Conservation (phyloP, 805 yeast species). For the Candida nanaspora region DNA sequence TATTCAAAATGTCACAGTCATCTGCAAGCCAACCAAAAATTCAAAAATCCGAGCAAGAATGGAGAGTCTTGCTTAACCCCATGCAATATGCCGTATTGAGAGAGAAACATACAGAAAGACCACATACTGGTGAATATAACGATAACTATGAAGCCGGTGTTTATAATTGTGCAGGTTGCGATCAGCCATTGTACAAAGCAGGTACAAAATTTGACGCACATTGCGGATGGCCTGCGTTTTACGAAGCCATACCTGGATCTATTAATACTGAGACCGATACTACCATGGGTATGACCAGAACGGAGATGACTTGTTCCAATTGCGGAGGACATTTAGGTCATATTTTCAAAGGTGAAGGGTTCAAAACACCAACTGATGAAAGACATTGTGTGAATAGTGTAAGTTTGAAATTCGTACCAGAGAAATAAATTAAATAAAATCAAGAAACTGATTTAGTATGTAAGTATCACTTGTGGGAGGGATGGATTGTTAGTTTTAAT, state of each 20-base stretch:
- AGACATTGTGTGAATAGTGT: conserved; percentile 94
- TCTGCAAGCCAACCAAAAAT: not conserved
- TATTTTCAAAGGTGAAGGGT: conserved; percentile 91
- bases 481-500: not conserved
- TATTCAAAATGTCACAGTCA: not conserved
- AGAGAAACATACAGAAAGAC: conserved; percentile 65
- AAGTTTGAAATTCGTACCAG: conserved; percentile 52
- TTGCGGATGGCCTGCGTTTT: conserved; percentile 99
- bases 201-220: conserved; percentile 79
- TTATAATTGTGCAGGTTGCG: conserved; percentile 84
- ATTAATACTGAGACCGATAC: conserved; percentile 54
- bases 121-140: conserved; percentile 56
- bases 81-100: conserved; percentile 75
- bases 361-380: conserved; percentile 74
- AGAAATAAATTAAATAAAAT: too few species aligned
- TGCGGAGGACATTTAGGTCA: conserved; percentile 98
- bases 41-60: conserved; percentile 43
- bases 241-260: conserved; percentile 80
- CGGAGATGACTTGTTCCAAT: conserved; percentile 78
- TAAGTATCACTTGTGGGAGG: too few species aligned
- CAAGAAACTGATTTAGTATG: too few species aligned
- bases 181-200: conserved; percentile 70
- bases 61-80: conserved; percentile 75
- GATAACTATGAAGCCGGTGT: conserved; percentile 47
- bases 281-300: conserved; percentile 71